Base-by-base conservation (phyloP, 371 early-diverging fungal genomes). In the Mucor indicus region DNA sequence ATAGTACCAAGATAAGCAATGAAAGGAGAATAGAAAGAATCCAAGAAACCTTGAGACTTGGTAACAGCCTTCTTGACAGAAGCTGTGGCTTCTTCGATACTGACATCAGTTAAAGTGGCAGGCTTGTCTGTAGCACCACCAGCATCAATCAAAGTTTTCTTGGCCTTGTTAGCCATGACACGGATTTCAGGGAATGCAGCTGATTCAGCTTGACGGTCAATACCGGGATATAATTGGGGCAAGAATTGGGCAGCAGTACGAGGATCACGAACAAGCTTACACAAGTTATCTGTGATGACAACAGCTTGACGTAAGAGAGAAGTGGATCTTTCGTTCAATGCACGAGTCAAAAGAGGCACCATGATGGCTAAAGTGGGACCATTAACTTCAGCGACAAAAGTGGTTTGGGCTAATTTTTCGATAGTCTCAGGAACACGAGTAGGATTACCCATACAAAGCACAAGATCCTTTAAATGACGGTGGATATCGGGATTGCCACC, bases 401-500 rank as follows among this genome's bases (percentile, higher is more conserved):
- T 90, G 15, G 87, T 87, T 31, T 81, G 79, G 1, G 87, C 82
- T 17, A 90, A 68, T 53, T 86, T 86, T 48, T 86, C 83, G 49
- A 90, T 80, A 35, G 81, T 79, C 17, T 69, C 65, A 30, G 84
- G 70, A 1, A 87, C 85, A 43, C 81, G 72, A 12, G 76, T 71
- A 7, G 91, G 91, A 45, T 84, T 76, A 29, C 86, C 86, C 80
- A 90, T 87, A 68, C 86, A 85, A 32, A 75, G 66, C 20, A 87
- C 83, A 20, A 89, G 67, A 37, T 82, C 80, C 52, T 79, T 80
- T 30, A 86, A 62, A 56, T 83, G 83, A 13, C 78, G 77, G 12
- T 77, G 76, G 48, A 90, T 83, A 66, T 90, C 91, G 21, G 83
- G 84, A 67, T 90, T 90, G 36, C 83, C 84, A 51, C 87, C 86